These are phyloP conservation scores for Styphnolobium japonicum DNA, from an alignment of 306 rosid genomes.

Conservation along the genomic window DNA sequence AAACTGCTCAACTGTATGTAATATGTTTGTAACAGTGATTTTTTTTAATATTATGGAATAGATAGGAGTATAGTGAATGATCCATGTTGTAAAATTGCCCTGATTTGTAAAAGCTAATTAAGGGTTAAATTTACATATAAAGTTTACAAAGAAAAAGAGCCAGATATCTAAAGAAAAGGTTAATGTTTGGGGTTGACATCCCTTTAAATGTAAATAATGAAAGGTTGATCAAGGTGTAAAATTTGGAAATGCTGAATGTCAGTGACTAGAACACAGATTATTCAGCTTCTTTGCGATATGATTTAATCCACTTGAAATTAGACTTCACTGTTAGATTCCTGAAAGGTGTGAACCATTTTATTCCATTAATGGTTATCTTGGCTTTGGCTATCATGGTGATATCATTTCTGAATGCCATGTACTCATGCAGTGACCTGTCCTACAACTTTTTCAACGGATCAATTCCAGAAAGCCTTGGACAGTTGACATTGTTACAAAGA, in stretches of 20 bases:
- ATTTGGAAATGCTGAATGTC: background rate
- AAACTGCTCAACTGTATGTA: background rate
- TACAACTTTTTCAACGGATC: constrained; percentile 84
- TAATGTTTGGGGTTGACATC: background rate
- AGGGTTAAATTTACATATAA: background rate
- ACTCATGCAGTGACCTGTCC: constrained; percentile 77
- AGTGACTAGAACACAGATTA: constrained; percentile 10
- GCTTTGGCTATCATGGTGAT: constrained; percentile 16
- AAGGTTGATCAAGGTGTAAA: background rate
- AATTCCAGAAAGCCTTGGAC: constrained; percentile 90
- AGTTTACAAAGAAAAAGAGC: background rate
- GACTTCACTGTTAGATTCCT: background rate
- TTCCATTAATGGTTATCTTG: background rate
- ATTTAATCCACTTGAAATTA: background rate
- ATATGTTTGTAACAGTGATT: background rate
- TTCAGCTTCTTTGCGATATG: background rate
- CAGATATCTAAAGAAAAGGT: background rate
- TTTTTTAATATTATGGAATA: background rate
- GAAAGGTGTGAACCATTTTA: background rate
- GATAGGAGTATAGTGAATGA: background rate
- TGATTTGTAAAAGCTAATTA: background rate
- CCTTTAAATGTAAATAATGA: background rate
- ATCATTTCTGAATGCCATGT: constrained; percentile 28
- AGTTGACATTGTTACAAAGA: constrained; percentile 59
- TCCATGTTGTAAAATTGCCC: background rate